phyloP scores from a whole-genome alignment of 2,329 filamentous ascomycete genomes.

The Colletotrichum ledebouriae region DNA sequence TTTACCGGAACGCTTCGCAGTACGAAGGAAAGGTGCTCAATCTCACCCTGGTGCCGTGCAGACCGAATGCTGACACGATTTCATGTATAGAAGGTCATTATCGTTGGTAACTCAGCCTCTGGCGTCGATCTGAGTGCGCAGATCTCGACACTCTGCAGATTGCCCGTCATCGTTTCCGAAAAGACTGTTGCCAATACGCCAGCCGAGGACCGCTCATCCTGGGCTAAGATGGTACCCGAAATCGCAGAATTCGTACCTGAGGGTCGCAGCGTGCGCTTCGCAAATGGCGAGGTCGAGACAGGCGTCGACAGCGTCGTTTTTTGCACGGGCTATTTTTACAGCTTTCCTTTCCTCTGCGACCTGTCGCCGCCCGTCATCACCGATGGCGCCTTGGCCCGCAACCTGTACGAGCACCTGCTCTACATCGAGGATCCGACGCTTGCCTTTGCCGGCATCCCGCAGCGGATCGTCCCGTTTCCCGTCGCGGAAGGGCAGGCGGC shows the following conservation, averaged over 20 bases:
- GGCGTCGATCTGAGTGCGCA: conserved; percentile 77
- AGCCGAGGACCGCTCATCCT: conserved; percentile 47
- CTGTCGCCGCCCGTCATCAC: conserved; percentile 65
- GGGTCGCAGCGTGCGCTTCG: conserved; percentile 69
- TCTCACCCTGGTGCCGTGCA: rapidly evolving
- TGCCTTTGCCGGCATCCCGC: conserved; percentile 74
- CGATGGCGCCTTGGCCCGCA: conserved; percentile 70
- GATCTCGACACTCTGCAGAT: conserved; percentile 66
- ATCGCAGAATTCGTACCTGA: conserved; percentile 61
- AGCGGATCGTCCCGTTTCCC: conserved; percentile 80
- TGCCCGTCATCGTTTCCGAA: conserved; percentile 69
- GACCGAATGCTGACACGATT: rapidly evolving
- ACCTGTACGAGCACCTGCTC: conserved; percentile 78
- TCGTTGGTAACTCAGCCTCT: conserved; percentile 80
- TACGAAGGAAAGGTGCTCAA: conserved; percentile 50
- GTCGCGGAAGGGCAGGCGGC: conserved; percentile 77
- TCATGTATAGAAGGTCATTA: conserved; percentile 67
- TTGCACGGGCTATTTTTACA: conserved; percentile 91
- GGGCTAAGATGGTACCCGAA: conserved; percentile 54
- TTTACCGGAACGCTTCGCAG: conserved; percentile 66
- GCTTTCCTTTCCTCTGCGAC: conserved; percentile 77
- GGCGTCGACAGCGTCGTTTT: conserved; percentile 84
- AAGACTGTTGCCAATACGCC: conserved; percentile 50
- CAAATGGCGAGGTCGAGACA: conserved; percentile 73
- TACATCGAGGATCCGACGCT: conserved; percentile 75